Evolutionary conservation across 129 eudicot genomes (phyloP).

Genomic region (Mikania micrantha): DNA sequence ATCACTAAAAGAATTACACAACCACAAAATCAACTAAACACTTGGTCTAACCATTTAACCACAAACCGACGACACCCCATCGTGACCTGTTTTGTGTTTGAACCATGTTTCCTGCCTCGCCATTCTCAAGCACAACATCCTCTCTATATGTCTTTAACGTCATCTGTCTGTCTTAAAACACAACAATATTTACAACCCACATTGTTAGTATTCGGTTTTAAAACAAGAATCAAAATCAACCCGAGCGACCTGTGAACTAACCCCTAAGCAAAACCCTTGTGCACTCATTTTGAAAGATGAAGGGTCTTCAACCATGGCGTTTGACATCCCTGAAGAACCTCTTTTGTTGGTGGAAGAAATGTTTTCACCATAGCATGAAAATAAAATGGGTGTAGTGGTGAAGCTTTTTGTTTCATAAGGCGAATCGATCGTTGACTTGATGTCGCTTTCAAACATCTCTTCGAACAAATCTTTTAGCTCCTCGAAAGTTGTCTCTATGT

Average conservation of each 20-base stretch:
- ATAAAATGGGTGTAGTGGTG: constrained; percentile 23
- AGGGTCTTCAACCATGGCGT: constrained; percentile 14
- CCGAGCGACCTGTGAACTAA: constrained; percentile 9
- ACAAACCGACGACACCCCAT: not conserved
- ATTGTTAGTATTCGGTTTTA: not conserved
- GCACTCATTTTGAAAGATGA: constrained; percentile 22
- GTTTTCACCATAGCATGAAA: constrained; percentile 24
- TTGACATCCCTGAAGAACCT: constrained; percentile 31
- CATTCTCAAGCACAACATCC: constrained; percentile 9
- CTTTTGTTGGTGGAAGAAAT: constrained; percentile 33
- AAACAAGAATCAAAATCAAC: not conserved
- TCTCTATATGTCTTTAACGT: constrained; percentile 4
- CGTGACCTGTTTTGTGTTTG: not conserved
- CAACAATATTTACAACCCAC: not conserved
- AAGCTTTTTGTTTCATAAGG: constrained; percentile 31
- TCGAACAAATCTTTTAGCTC: constrained; percentile 56
- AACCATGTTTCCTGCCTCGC: constrained; percentile 2
- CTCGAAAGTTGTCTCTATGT: constrained; percentile 42
- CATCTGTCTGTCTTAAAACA: constrained; percentile 10
- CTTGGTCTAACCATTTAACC: not conserved
- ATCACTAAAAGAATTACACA: not conserved
- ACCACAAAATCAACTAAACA: not conserved
- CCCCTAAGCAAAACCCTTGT: constrained; percentile 57
- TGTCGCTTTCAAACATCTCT: constrained; percentile 59
- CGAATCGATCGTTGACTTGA: constrained; percentile 17